Evolutionary conservation across 2,329 filamentous ascomycete species (phyloP), one percentile per base, ranked within the genome.

Genomic region (Lachnellula hyalina): DNA sequence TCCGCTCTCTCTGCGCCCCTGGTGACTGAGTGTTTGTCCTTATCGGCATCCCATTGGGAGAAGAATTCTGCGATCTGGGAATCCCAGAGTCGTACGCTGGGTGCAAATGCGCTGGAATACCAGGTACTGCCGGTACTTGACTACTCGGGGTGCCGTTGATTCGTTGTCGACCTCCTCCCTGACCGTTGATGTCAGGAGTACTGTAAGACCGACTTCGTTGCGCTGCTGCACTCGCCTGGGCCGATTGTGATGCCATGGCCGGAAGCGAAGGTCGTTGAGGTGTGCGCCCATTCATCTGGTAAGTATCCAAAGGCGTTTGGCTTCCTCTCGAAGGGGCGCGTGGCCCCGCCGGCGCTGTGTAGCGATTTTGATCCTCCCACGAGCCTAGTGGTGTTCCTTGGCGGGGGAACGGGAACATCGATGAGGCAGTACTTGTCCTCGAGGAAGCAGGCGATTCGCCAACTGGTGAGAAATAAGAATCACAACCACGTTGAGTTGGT

Each of bases 401-500:
- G 58, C 91, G 86, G 50, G 90, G 86, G 66, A 96, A 95, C 1
- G 85, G 83, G 65, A 91, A 95, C 68, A 91, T 85, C 46, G 85
- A 83, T 41, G 89, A 90, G 5, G 89, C 80, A 1, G 84, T 84
- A 69, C 88, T 92, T 7, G 87, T 86, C 49, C 89, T 81, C 23
- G 86, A 86, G 14, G 87, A 90, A 44, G 84, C 84, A 9, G 89
- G 89, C 0, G 89, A 90, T 52, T 96, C 92, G 35, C 80, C 81
- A 2, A 86, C 81, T 0, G 94, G 94, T 0, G 93, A 97, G 72
- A 99, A 99, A 73, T 96, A 97, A 3, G 92, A 96, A 55, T 91
- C 90, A 5, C 65, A 67, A 34, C 56, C 59, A 48, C 64, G 61
- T 47, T 65, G 62, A 40, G 56, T 55, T 38, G 68, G 67, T 6